Conservation (phyloP, 2,329 filamentous ascomycete genomes). For the Fusarium sulawesiense region DNA sequence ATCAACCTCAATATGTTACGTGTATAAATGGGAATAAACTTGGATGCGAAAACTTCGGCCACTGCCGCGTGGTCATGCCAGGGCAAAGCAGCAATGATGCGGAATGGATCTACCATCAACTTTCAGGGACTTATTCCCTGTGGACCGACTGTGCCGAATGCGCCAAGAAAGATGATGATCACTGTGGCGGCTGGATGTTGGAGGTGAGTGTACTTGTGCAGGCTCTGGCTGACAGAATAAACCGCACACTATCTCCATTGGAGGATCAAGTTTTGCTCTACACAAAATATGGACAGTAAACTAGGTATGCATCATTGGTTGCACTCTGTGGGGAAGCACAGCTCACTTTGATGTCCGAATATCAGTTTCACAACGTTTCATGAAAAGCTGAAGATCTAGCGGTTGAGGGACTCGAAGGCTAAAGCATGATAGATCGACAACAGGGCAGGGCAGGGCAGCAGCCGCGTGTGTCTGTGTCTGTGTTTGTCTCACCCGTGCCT, state of each 20-base stretch:
- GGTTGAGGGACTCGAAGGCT: slow-evolving; percentile 3
- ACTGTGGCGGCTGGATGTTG: slow-evolving; percentile 27
- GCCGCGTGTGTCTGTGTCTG: neutral
- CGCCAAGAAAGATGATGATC: slow-evolving; percentile 33
- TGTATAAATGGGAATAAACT: neutral
- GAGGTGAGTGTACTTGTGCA: slow-evolving; percentile 9
- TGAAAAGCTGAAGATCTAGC: slow-evolving; percentile 8
- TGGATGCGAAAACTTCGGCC: slow-evolving; percentile 2
- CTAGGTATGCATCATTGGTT: slow-evolving; percentile 30
- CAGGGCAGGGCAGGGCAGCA: neutral
- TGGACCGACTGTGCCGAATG: slow-evolving; percentile 26
- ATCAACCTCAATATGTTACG: neutral
- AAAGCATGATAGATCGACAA: slow-evolving; percentile 28
- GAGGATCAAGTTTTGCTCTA: neutral
- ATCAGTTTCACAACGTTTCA: slow-evolving; percentile 36
- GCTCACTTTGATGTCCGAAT: slow-evolving; percentile 6
- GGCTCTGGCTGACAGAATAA: slow-evolving; percentile 25
- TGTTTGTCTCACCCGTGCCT: neutral
- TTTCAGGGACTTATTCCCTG: slow-evolving; percentile 28
- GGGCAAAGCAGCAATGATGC: slow-evolving; percentile 17
- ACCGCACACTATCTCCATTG: neutral
- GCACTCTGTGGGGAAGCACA: slow-evolving; percentile 16
- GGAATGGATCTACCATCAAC: slow-evolving; percentile 29
- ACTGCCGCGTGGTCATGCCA: slow-evolving; percentile 5
- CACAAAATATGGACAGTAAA: neutral